Evolutionary conservation across 2,329 filamentous ascomycete species (phyloP).

Genomic region (Ambrosiella xylebori): DNA sequence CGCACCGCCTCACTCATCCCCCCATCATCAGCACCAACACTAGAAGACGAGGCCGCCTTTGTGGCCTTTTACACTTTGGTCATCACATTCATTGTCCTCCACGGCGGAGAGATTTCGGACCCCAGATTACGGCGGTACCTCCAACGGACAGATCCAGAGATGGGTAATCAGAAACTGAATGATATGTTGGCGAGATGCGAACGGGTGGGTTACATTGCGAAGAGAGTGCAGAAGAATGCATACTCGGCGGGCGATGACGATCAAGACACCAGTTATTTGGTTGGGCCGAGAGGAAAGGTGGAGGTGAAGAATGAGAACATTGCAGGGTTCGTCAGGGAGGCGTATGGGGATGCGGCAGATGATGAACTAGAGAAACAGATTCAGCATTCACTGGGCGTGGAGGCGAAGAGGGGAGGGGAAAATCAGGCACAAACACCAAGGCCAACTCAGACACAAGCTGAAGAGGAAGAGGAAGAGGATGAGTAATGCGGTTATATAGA

Average conservation of each 20-base stretch:
- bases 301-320: slow-evolving; percentile 70
- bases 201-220: slow-evolving; percentile 69
- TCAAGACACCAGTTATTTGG: slow-evolving; percentile 60
- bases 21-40: slow-evolving; percentile 48
- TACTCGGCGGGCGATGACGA: slow-evolving; percentile 33
- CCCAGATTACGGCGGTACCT: slow-evolving; percentile 64
- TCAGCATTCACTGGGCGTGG: slow-evolving; percentile 41
- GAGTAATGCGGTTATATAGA: neutral
- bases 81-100: slow-evolving; percentile 59
- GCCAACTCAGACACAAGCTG: slow-evolving; percentile 4
- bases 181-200: slow-evolving; percentile 56
- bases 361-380: slow-evolving; percentile 43
- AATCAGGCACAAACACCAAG: slow-evolving; percentile 15
- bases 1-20: slow-evolving; percentile 48
- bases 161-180: slow-evolving; percentile 61
- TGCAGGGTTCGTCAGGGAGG: slow-evolving; percentile 46
- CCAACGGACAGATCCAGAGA: slow-evolving; percentile 55
- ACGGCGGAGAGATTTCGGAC: slow-evolving; percentile 57
- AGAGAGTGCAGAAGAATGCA: slow-evolving; percentile 44
- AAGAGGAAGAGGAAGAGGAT: neutral
- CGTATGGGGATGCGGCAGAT: slow-evolving; percentile 34
- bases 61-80: slow-evolving; percentile 65
- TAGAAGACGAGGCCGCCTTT: slow-evolving; percentile 60
- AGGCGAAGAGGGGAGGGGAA: slow-evolving; percentile 14
- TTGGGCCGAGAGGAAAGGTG: slow-evolving; percentile 70